Conservation (phyloP, 108 stramenopile genomes). For the Stephanodiscus triporus region DNA sequence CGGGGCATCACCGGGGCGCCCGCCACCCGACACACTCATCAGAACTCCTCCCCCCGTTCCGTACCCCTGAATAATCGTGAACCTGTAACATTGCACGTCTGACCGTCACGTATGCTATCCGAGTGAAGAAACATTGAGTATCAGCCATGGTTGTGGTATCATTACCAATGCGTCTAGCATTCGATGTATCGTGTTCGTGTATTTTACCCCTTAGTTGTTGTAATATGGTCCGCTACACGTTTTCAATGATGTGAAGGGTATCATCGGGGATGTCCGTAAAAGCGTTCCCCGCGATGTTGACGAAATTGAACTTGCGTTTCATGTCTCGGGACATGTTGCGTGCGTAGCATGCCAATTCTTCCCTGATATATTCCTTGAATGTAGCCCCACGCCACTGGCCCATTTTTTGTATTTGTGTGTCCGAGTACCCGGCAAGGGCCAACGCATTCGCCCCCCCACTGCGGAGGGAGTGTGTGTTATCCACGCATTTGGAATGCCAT, state of each 20-base stretch:
- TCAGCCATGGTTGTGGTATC: background rate
- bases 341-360: constrained; percentile 2
- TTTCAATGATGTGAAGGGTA: background rate
- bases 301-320: background rate
- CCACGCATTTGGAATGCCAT: background rate
- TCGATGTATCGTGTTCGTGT: background rate
- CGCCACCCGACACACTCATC: background rate
- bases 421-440: background rate
- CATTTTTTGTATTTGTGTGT: constrained; percentile 5
- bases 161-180: background rate
- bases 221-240: too few relatives aligned
- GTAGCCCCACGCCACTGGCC: constrained; percentile 4
- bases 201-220: background rate
- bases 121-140: background rate
- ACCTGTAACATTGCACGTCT: background rate
- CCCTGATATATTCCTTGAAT: background rate
- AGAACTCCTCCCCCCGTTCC: background rate
- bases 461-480: constrained; percentile 21
- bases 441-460: constrained; percentile 3
- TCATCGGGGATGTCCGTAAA: background rate
- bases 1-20: background rate
- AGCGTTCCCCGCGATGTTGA: background rate
- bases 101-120: background rate
- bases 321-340: background rate
- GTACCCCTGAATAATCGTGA: background rate